A percentile compares a stretch with the other conserved stretches of the same genome.
These are phyloP conservation scores for Talaromyces proteolyticus DNA, from an alignment of 495 filamentous ascomycete species.

Conservation along the genomic window DNA sequence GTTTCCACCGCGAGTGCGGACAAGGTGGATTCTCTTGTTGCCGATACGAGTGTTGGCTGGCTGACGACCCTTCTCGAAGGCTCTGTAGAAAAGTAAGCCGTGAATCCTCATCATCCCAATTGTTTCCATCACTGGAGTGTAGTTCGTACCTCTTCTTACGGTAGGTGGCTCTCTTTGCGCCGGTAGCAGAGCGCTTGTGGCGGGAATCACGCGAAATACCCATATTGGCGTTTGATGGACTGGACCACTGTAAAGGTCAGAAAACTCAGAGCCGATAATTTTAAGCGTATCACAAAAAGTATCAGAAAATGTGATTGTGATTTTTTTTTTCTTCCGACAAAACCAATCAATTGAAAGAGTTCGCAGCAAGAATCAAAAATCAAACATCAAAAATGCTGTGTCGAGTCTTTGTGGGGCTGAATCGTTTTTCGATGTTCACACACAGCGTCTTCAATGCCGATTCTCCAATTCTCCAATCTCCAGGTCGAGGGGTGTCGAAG, in stretches of 20 bases:
- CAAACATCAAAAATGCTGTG: too few relatives aligned
- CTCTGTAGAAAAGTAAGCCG: conserved; percentile 51
- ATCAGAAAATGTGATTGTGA: background rate
- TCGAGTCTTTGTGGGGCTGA: too few relatives aligned
- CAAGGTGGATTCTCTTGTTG: conserved; percentile 94
- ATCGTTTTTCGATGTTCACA: too few relatives aligned
- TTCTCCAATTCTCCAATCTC: background rate
- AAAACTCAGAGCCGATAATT: conserved; percentile 2
- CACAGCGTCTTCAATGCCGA: too few relatives aligned
- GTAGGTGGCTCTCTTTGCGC: conserved; percentile 93
- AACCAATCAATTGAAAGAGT: too few relatives aligned
- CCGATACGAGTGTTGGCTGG: conserved; percentile 99
- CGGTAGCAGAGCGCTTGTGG: conserved; percentile 97
- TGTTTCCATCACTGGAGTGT: conserved; percentile 1
- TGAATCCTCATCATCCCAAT: background rate
- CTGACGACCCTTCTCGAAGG: conserved; percentile 99
- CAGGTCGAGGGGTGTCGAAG: too few relatives aligned
- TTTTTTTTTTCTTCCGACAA: too few relatives aligned
- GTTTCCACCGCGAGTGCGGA: conserved; percentile 98
- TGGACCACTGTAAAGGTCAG: conserved; percentile 35
- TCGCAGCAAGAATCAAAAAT: too few relatives aligned
- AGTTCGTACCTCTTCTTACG: conserved; percentile 72
- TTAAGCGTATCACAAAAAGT: background rate
- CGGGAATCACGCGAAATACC: conserved; percentile 99
- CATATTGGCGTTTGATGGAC: conserved; percentile 70